phyloP scores from a whole-genome alignment of 192 early-diverging fungal species.

The Bifiguratus adelaidae region DNA sequence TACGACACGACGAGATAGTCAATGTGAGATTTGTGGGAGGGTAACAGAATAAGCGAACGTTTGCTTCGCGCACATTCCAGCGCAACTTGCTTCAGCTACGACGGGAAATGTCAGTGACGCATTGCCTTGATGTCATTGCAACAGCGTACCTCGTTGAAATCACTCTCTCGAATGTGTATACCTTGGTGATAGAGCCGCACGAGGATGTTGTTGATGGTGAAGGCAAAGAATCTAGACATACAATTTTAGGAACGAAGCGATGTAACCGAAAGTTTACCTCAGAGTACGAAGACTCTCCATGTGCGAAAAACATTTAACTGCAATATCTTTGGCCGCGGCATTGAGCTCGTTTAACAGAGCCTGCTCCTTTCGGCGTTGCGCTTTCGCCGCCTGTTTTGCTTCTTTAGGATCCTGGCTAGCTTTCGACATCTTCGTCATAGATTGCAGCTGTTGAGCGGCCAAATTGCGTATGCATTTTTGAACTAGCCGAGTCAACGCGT shows the following conservation, averaged over 20 bases:
- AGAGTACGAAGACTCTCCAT: constrained; percentile 42
- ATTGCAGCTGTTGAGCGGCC: constrained; percentile 13
- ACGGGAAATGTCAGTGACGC: not conserved
- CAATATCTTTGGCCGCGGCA: constrained; percentile 40
- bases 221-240: constrained; percentile 48
- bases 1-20: constrained; percentile 78
- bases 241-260: constrained; percentile 1
- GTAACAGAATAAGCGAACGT: constrained; percentile 66
- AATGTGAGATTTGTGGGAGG: constrained; percentile 80
- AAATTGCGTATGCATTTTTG: constrained; percentile 14
- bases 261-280: not conserved
- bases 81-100: constrained; percentile 40
- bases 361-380: constrained; percentile 4
- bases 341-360: constrained; percentile 29
- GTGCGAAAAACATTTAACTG: constrained; percentile 44
- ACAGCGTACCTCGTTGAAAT: constrained; percentile 53
- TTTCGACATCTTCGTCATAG: constrained; percentile 16
- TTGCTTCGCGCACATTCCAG: constrained; percentile 45
- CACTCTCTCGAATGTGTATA: constrained; percentile 70
- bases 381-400: constrained; percentile 10
- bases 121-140: not conserved
- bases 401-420: constrained; percentile 17
- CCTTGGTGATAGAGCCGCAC: constrained; percentile 80
- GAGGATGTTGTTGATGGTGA: constrained; percentile 60
- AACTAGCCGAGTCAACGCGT: constrained; percentile 9